A percentile compares a stretch with the other conserved stretches of the same genome.
Conservation (phyloP, 164 flowering plant species). For the Pachysandra terminalis region DNA sequence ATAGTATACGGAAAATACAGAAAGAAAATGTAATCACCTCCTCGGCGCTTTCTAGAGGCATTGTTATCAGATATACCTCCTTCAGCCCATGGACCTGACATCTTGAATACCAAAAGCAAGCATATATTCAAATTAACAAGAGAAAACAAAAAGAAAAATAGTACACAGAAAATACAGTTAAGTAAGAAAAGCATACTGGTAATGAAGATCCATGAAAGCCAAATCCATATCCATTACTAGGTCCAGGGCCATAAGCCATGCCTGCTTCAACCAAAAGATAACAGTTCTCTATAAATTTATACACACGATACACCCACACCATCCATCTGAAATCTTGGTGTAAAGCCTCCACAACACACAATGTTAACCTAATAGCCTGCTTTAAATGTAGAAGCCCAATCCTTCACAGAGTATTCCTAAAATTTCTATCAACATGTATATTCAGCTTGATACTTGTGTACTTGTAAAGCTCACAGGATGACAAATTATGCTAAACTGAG, state of each 20-base stretch:
- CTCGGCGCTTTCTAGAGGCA: slow-evolving; percentile 49
- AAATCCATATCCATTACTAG: slow-evolving; percentile 36
- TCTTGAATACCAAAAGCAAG: slow-evolving; percentile 20
- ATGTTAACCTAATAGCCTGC: too few species aligned
- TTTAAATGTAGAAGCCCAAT: too few species aligned
- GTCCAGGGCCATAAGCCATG: slow-evolving; percentile 32
- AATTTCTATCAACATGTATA: too few species aligned
- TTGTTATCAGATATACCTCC: slow-evolving; percentile 33
- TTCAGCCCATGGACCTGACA: slow-evolving; percentile 33
- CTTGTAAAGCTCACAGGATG: too few species aligned
- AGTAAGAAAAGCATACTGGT: slow-evolving; percentile 15
- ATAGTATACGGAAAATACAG: too few species aligned
- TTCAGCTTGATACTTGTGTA: too few species aligned
- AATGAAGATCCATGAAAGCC: slow-evolving; percentile 36
- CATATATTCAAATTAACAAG: neutral
- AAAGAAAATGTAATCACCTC: slow-evolving; percentile 28
- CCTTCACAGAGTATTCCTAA: too few species aligned
- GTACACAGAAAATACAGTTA: neutral
- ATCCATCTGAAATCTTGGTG: too few species aligned
- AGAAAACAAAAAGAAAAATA: neutral
- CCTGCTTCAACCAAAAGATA: slow-evolving; percentile 23
- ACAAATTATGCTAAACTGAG: too few species aligned
- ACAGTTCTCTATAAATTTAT: neutral
- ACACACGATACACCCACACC: neutral
- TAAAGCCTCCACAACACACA: too few species aligned